Conservation (phyloP, 2,329 filamentous ascomycete species). For the Claviceps pazoutovae region DNA sequence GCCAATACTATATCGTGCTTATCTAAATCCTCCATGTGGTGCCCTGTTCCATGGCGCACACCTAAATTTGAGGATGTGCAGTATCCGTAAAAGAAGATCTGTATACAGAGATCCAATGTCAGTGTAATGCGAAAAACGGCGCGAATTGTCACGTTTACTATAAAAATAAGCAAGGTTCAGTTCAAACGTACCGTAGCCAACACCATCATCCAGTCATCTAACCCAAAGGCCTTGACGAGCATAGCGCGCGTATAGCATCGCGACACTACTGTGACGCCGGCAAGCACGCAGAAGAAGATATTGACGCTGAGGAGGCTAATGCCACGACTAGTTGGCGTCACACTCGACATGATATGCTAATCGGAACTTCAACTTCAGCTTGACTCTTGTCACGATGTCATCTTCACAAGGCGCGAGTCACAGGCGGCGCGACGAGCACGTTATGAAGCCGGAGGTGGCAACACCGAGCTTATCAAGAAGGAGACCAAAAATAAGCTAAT, state of each 20-base stretch:
- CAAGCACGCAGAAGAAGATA: conserved; percentile 9
- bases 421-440: no score
- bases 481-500: no score
- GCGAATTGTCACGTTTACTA: no score
- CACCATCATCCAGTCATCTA: conserved; percentile 5
- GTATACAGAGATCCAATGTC: background rate
- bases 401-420: background rate
- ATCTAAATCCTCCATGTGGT: conserved; percentile 20
- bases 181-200: conserved; percentile 2
- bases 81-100: conserved; percentile 25
- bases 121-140: no score
- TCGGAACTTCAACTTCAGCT: no score
- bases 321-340: conserved; percentile 11
- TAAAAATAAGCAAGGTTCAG: no score
- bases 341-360: background rate
- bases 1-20: conserved; percentile 15
- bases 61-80: conserved; percentile 17
- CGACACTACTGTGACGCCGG: conserved; percentile 11
- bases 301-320: conserved; percentile 15
- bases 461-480: no score
- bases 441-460: no score
- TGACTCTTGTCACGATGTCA: background rate
- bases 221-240: conserved; percentile 4
- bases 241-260: conserved; percentile 6
- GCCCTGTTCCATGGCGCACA: conserved; percentile 26